Evolutionary conservation across 2,329 filamentous ascomycete species (phyloP).

Genomic region (Periconia digitata): DNA sequence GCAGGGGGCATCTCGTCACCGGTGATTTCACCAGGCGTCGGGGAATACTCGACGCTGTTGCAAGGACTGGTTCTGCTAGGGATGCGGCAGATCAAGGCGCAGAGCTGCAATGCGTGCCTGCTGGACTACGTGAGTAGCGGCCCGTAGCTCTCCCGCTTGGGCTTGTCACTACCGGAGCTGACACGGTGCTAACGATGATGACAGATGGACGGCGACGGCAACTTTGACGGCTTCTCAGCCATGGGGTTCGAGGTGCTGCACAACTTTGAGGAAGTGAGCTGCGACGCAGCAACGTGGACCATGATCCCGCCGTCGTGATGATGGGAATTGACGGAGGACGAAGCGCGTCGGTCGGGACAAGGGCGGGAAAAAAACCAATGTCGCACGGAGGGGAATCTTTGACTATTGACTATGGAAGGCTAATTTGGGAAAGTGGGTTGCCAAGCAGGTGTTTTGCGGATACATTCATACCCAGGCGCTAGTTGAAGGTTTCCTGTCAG

Average conservation of each 20-base stretch:
- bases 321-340: neutral
- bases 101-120: conserved; percentile 72
- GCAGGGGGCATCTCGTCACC: conserved; percentile 80
- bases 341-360: neutral
- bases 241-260: conserved; percentile 82
- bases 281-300: conserved; percentile 64
- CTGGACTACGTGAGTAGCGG: conserved; percentile 72
- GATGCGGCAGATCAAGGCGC: conserved; percentile 77
- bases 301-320: conserved; percentile 51
- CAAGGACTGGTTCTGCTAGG: conserved; percentile 81
- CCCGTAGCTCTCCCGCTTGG: neutral
- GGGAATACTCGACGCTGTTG: conserved; percentile 69
- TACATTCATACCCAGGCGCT: neutral
- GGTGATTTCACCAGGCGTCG: conserved; percentile 68
- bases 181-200: conserved; percentile 28
- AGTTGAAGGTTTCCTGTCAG: too few relatives aligned
- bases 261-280: conserved; percentile 79
- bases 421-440: neutral
- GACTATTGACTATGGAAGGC: neutral
- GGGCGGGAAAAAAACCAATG: neutral
- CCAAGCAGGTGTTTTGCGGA: neutral
- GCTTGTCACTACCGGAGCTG: neutral
- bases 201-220: conserved; percentile 71
- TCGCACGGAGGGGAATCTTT: neutral
- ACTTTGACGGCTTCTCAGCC: conserved; percentile 69